Conservation (phyloP, 2,329 filamentous ascomycete genomes). For the Podosphaera xanthii region DNA sequence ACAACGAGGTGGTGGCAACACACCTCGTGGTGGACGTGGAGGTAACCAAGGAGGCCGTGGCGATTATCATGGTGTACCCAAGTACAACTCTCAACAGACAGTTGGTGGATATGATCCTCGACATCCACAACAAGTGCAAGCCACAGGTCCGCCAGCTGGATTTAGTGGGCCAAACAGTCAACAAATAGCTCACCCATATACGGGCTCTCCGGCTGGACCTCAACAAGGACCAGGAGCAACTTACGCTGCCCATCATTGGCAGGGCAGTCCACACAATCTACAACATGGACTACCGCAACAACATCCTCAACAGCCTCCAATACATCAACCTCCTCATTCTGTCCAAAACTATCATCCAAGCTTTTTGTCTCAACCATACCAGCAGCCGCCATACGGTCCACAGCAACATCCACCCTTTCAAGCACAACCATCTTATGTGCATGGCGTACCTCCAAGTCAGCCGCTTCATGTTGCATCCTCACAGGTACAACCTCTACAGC, state of each 20-base stretch:
- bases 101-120: constrained; percentile 11
- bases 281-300: constrained; percentile 12
- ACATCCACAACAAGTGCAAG: constrained; percentile 6
- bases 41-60: constrained; percentile 13
- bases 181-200: constrained; percentile 14
- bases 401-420: constrained; percentile 15
- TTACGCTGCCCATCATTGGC: constrained; percentile 10
- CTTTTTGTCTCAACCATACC: constrained; percentile 32
- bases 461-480: constrained; percentile 14
- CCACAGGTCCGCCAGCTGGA: constrained; percentile 10
- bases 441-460: constrained; percentile 16
- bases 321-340: constrained; percentile 22
- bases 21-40: constrained; percentile 14
- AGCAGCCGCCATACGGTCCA: constrained; percentile 20
- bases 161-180: constrained; percentile 12
- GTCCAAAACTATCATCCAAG: constrained; percentile 34
- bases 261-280: constrained; percentile 9
- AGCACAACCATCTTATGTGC: constrained; percentile 15
- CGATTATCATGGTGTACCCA: constrained; percentile 11
- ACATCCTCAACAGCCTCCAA: constrained; percentile 14
- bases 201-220: constrained; percentile 15
- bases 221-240: constrained; percentile 7
- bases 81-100: constrained; percentile 10
- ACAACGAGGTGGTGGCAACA: constrained; percentile 12
- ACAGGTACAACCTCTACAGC: constrained; percentile 15